These are phyloP conservation scores for Solanum pinnatisectum DNA, from an alignment of 257 asterid genomes.

Conservation along the genomic window DNA sequence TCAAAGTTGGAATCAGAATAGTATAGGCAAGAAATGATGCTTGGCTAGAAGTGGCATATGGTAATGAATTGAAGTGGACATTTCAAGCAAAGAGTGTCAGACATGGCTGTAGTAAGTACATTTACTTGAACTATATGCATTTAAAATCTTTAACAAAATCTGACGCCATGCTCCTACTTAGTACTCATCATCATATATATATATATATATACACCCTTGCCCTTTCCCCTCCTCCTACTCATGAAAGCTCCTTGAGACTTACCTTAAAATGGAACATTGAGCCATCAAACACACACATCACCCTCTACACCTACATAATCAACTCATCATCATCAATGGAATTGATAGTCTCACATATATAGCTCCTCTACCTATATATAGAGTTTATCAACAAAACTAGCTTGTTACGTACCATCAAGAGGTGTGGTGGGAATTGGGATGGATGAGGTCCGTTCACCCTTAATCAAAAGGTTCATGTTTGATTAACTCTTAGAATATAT, in stretches of 20 bases:
- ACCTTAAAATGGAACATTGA: slow-evolving; percentile 13
- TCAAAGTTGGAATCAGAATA: neutral
- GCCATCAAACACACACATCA: neutral
- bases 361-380: neutral
- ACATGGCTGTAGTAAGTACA: neutral
- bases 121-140: slow-evolving; percentile 4
- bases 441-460: neutral
- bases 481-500: neutral
- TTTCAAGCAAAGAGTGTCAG: slow-evolving; percentile 16
- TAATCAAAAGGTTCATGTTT: neutral
- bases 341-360: neutral
- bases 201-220: neutral
- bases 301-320: neutral
- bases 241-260: slow-evolving; percentile 4
- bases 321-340: neutral
- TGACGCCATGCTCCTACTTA: slow-evolving; percentile 5
- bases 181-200: neutral
- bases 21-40: slow-evolving; percentile 9
- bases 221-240: neutral
- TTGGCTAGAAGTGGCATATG: slow-evolving; percentile 14
- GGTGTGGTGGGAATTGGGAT: neutral
- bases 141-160: slow-evolving; percentile 14
- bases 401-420: neutral
- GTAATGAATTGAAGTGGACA: slow-evolving; percentile 21
- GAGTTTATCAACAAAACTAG: neutral